Evolutionary conservation across 192 early-diverging fungal species (phyloP), one percentile per base, ranked within the genome.

Genomic region (Entomortierella lignicola): DNA sequence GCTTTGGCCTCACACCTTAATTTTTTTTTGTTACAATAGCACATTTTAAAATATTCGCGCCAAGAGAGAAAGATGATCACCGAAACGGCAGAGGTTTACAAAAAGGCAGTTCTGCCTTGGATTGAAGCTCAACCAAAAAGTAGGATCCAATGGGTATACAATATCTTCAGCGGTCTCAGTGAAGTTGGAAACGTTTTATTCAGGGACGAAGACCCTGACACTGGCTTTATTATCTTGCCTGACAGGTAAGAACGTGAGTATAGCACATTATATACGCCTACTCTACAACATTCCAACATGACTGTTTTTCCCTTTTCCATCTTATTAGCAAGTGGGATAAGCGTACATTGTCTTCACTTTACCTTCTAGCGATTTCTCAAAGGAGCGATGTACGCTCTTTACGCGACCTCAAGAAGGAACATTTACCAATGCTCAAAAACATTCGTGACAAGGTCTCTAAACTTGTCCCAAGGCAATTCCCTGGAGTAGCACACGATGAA

Each of bases 131-230:
- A 90, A 30, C 90, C 92, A 4, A 42, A 67, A 20, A 85, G 80
- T 20, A 75, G 91, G 26, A 85, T 91, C 23, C 86, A 91, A 71
- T 95, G 94, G 94, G 92, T 95, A 4, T 81, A 92, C 60, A 95
- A 95, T 61, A 94, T 94, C 17, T 72, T 95, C 41, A 61, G 87
- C 0, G 90, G 90, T 13, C 67, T 82, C 15, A 87, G 83, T 25
- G 94, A 95, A 48, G 58, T 82, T 13, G 91, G 93, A 31, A 88
- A 84, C 54, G 85, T 95, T 32, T 50, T 95, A 18, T 85, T 85
- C 48, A 87, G 88, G 27, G 89, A 88, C 69, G 64, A 77, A 11
- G 86, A 90, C 39, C 82, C 82, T 2, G 80, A 86, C 41, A 83
- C 60, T 18, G 94, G 94, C 18, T 95, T 95, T 82, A 69, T 95